These are phyloP conservation scores for Backusella luteola DNA, from an alignment of 192 early-diverging fungal genomes.

Conservation along the genomic window DNA sequence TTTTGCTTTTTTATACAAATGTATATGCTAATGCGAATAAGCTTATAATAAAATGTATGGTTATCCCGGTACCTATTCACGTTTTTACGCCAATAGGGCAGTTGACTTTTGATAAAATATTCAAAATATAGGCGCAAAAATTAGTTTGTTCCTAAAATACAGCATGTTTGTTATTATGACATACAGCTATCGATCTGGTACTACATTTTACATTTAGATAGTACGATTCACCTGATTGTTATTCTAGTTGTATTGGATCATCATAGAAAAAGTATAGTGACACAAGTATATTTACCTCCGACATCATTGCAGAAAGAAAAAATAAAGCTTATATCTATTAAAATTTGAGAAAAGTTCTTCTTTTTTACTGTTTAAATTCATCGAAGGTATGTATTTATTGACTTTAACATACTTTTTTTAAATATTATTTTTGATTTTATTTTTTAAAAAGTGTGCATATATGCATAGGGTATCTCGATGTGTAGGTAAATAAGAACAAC, in stretches of 20 bases:
- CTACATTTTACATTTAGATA: neutral
- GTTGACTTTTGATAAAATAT: neutral
- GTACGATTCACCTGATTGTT: neutral
- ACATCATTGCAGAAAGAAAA: neutral
- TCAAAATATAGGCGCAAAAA: neutral
- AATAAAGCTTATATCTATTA: neutral
- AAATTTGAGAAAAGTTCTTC: neutral
- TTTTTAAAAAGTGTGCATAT: neutral
- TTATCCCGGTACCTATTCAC: neutral
- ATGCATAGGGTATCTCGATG: neutral
- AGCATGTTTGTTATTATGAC: neutral
- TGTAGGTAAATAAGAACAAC: neutral
- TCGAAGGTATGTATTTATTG: neutral
- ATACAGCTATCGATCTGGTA: neutral
- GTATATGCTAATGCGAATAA: neutral
- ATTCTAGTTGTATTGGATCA: neutral
- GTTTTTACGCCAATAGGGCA: neutral
- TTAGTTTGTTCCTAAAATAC: neutral
- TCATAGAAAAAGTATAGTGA: neutral
- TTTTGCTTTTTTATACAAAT: neutral
- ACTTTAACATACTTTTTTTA: neutral
- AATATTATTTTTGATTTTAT: neutral
- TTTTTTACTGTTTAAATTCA: neutral
- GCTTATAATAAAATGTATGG: too few relatives aligned
- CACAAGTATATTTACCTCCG: neutral